A percentile compares a stretch with the other conserved stretches of the same genome.
These are phyloP conservation scores for Lentinula lateritia DNA, from an alignment of 768 basidiomycete species.

Conservation along the genomic window DNA sequence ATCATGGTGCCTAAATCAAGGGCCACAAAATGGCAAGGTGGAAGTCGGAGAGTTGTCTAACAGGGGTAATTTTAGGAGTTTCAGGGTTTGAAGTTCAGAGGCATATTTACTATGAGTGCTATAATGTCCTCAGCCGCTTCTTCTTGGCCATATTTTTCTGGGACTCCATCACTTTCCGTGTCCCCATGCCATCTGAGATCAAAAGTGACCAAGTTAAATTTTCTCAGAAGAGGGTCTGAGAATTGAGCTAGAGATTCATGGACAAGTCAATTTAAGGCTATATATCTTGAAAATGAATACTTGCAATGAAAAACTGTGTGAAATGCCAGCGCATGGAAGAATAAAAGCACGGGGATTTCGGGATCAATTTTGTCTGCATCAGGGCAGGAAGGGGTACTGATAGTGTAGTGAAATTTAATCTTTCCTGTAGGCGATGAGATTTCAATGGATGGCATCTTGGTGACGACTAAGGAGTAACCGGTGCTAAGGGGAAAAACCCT, in stretches of 20 bases:
- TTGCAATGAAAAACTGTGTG: slow-evolving; percentile 10
- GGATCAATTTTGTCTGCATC: not conserved
- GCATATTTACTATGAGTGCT: not conserved
- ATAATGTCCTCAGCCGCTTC: slow-evolving; percentile 2
- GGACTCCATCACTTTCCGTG: not conserved
- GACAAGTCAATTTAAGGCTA: not conserved
- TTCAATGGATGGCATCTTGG: not conserved
- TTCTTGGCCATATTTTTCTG: not conserved
- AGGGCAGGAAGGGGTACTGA: not conserved
- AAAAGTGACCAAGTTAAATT: slow-evolving; percentile 3
- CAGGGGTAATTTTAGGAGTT: not conserved
- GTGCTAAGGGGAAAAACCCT: too few species aligned
- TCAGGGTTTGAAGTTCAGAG: not conserved
- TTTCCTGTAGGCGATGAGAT: not conserved
- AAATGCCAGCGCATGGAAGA: slow-evolving; percentile 6
- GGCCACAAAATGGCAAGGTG: slow-evolving; percentile 2
- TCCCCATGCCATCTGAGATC: slow-evolving; percentile 2
- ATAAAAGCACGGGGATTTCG: not conserved
- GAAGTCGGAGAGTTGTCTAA: not conserved
- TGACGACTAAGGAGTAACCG: too few species aligned
- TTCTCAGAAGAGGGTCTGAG: not conserved
- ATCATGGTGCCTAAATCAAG: not conserved
- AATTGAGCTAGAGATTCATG: slow-evolving; percentile 2
- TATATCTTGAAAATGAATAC: not conserved
- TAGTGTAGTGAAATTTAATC: not conserved